Evolutionary conservation across 495 filamentous ascomycete species (phyloP), one percentile per base, ranked within the genome.

Genomic region (Daldinia decipiens): DNA sequence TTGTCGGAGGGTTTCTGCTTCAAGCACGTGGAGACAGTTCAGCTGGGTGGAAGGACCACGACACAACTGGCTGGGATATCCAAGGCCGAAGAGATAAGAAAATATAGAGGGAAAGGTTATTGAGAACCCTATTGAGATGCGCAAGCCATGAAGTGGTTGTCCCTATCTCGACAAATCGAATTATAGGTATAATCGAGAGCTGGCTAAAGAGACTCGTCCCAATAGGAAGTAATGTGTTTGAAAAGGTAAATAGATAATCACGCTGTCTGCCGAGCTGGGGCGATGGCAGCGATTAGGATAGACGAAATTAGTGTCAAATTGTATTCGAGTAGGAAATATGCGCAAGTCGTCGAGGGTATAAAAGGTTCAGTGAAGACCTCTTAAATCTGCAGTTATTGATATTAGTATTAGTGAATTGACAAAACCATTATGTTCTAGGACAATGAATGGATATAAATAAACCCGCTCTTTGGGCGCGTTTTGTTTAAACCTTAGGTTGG

Each of bases 121-220:
- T 60, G 73, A 78, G 72, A 79, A 79, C 71, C 68, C 76, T 84
- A 83, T 60, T 80, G 75, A 59, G 74, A 78, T 67, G 52, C 60
- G 71, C 61, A 64, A 82, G 82, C 82, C 82, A 84, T 84, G 78
- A 76, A 81, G 67, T n/a, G 60, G 59, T 71, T 67, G 56, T 56
- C 62, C 51, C 45, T 3, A 27, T 58, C 52, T 39, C 56, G 51
- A 63, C 50, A 38, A 55, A 24, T 47, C 34, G 17, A 17, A 47
- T 32, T 27, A 3, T 36, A 36, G 11, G 27, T 60, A 29, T 24
- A 31, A 47, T 67, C 9, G 40, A 56, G 24, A 13, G 24, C 27
- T 15, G 53, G 15, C 26, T 26, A 9, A 45, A 21, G 51, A 4
- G 34, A 32, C 15, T n/a, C 19, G 7, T 47, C 53, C 61, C 56